These are phyloP conservation scores for Paspalum vaginatum DNA, from an alignment of 176 grass and related monocot genomes.

Conservation along the genomic window DNA sequence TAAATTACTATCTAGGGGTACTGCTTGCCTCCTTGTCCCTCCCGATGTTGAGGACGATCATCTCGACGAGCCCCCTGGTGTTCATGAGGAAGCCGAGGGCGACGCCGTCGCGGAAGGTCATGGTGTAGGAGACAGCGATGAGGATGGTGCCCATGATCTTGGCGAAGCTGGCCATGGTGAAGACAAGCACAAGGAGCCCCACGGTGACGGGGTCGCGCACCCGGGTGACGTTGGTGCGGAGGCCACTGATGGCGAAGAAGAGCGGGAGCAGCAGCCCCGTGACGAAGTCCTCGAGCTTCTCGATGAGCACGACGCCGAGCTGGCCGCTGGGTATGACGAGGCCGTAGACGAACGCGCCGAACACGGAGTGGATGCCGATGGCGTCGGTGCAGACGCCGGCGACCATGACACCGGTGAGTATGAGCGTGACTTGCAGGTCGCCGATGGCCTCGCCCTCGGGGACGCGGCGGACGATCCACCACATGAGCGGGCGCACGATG, in stretches of 20 bases:
- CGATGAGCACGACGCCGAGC: slow-evolving; percentile 13
- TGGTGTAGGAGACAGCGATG: slow-evolving; percentile 56
- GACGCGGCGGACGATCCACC: slow-evolving; percentile 60
- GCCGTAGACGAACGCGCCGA: slow-evolving; percentile 78
- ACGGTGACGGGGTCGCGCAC: slow-evolving; percentile 48
- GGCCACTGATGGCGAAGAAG: slow-evolving; percentile 29
- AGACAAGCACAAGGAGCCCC: slow-evolving; percentile 61
- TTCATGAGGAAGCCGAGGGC: slow-evolving; percentile 78
- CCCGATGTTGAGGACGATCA: slow-evolving; percentile 83
- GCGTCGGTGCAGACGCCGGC: slow-evolving; percentile 61
- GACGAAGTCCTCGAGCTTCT: slow-evolving; percentile 29
- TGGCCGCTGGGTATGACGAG: slow-evolving; percentile 53
- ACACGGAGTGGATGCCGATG: slow-evolving; percentile 72
- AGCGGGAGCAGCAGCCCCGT: slow-evolving; percentile 6
- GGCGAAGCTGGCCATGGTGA: slow-evolving; percentile 65
- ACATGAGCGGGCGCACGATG: slow-evolving; percentile 60
- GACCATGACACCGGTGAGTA: slow-evolving; percentile 55
- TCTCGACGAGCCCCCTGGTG: slow-evolving; percentile 67
- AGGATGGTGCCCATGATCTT: slow-evolving; percentile 74
- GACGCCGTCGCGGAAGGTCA: slow-evolving; percentile 64
- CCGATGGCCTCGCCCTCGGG: slow-evolving; percentile 62
- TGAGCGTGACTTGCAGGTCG: slow-evolving; percentile 54
- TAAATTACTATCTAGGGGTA: neutral
- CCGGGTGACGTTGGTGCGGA: slow-evolving; percentile 33
- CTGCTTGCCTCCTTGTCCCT: slow-evolving; percentile 59